phyloP scores from a whole-genome alignment of 331 rosid genomes.

The Rosa hybrid region DNA sequence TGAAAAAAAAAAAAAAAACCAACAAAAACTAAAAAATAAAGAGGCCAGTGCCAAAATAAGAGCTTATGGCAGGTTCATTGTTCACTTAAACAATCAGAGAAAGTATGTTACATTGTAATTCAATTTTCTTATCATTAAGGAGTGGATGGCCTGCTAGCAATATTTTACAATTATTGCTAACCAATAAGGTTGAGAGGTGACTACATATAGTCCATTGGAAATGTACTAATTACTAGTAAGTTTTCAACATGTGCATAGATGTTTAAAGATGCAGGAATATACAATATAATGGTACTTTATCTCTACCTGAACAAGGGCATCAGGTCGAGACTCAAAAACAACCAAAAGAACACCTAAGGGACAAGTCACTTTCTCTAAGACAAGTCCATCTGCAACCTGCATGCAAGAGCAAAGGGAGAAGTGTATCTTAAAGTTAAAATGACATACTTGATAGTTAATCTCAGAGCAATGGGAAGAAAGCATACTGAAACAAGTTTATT shows the following conservation, averaged over 20 bases:
- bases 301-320: constrained; percentile 85
- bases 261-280: constrained; percentile 1
- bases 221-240: neutral
- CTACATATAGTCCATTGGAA: neutral
- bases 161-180: neutral
- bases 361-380: constrained; percentile 62
- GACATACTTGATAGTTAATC: neutral
- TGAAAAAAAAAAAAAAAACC: neutral
- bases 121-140: neutral
- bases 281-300: constrained; percentile 15
- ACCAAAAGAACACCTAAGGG: constrained; percentile 80
- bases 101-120: neutral
- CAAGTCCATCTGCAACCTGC: constrained; percentile 73
- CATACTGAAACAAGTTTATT: neutral
- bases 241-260: neutral
- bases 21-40: neutral
- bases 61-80: neutral
- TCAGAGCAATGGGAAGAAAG: neutral
- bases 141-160: neutral
- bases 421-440: neutral
- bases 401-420: constrained; percentile 27
- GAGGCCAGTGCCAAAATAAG: neutral
- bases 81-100: neutral
- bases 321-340: constrained; percentile 89
- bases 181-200: neutral